phyloP scores from a whole-genome alignment of 768 basidiomycete species.

The Pisolithus microcarpus region DNA sequence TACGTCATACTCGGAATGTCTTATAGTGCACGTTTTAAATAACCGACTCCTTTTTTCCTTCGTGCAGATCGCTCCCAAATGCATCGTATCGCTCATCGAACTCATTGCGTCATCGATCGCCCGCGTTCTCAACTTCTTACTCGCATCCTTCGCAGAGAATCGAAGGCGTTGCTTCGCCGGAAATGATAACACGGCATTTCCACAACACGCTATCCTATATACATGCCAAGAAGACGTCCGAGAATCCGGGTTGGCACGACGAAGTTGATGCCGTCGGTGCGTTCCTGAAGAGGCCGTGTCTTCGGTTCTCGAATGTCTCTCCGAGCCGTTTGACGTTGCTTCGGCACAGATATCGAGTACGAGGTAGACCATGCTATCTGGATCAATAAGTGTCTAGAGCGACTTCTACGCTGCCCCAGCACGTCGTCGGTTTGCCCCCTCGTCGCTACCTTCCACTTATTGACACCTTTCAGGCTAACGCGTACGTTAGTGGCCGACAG shows the following conservation, averaged over 20 bases:
- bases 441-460: conserved; percentile 50
- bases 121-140: conserved; percentile 39
- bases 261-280: conserved; percentile 88
- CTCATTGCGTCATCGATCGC: conserved; percentile 65
- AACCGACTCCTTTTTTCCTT: neutral
- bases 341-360: conserved; percentile 52
- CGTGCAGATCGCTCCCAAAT: conserved; percentile 82
- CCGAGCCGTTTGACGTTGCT: conserved; percentile 36
- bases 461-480: conserved; percentile 68
- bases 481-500: conserved; percentile 52
- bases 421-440: neutral
- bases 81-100: conserved; percentile 64
- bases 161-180: conserved; percentile 89
- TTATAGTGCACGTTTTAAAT: neutral
- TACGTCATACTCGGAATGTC: conserved; percentile 33
- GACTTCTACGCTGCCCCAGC: conserved; percentile 26
- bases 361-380: conserved; percentile 42
- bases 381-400: conserved; percentile 37
- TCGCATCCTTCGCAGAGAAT: conserved; percentile 85
- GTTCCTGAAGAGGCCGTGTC: conserved; percentile 63
- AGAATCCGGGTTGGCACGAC: conserved; percentile 51
- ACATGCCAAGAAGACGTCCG: conserved; percentile 55
- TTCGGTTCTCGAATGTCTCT: conserved; percentile 17
- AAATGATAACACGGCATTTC: too few relatives aligned
- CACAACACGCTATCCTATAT: conserved; percentile 46